Conservation (phyloP, 164 flowering plant genomes). For the Vitis cinerea region DNA sequence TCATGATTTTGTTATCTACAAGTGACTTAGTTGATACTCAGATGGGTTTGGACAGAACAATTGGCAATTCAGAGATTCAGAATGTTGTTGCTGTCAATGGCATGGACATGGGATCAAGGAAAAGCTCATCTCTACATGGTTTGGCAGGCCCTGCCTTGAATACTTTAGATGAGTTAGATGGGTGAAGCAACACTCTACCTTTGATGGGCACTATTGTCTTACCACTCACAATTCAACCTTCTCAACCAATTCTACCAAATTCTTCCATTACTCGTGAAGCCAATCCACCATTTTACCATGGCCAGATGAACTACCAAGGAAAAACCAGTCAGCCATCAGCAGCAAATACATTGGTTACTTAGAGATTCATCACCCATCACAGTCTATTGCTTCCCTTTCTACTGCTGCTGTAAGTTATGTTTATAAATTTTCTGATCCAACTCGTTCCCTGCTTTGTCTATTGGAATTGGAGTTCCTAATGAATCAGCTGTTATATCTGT, state of each 20-base stretch:
- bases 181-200: constrained; percentile 12
- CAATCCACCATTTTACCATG: constrained; percentile 18
- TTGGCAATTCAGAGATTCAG: constrained; percentile 43
- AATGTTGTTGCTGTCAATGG: constrained; percentile 54
- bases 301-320: constrained; percentile 20
- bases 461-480: too few species aligned
- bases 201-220: constrained; percentile 11
- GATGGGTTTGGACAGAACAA: constrained; percentile 20
- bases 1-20: constrained; percentile 38
- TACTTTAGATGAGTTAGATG: constrained; percentile 20
- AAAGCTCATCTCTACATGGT: constrained; percentile 20
- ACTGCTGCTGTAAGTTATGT: too few species aligned
- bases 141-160: constrained; percentile 24
- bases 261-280: constrained; percentile 18
- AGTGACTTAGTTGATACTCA: constrained; percentile 43
- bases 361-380: too few species aligned
- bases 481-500: too few species aligned
- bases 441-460: too few species aligned
- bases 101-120: constrained; percentile 42
- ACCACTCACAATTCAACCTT: constrained; percentile 17
- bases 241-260: constrained; percentile 16
- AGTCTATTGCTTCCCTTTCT: too few species aligned
- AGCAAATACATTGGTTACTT: too few species aligned
- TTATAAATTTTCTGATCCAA: too few species aligned
- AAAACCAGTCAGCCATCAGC: constrained; percentile 9